phyloP scores from a whole-genome alignment of 2,329 filamentous ascomycete species.

The Zopfia rhizophila region DNA sequence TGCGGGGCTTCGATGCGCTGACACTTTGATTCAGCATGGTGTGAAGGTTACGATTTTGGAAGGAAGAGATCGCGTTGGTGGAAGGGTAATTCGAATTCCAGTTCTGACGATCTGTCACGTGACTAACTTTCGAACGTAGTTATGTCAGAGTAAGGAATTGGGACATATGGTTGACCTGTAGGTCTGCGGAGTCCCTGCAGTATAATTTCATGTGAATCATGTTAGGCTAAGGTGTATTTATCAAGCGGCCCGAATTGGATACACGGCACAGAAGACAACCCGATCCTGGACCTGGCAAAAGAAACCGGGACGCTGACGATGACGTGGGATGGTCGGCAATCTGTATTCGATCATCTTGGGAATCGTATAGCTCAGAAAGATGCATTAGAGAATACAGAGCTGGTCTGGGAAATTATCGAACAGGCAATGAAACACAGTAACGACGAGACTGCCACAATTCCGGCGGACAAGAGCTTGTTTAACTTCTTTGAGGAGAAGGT shows the following conservation, averaged over 20 bases:
- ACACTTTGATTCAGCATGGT: conserved; percentile 71
- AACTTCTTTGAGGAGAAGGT: conserved; percentile 67
- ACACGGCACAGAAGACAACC: conserved; percentile 76
- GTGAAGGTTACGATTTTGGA: conserved; percentile 76
- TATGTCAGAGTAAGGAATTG: conserved; percentile 60
- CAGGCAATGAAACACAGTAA: conserved; percentile 75
- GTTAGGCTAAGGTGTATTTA: conserved; percentile 10
- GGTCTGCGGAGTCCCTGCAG: conserved; percentile 34
- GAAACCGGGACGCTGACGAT: conserved; percentile 66
- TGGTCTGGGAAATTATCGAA: conserved; percentile 75
- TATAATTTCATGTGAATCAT: background rate
- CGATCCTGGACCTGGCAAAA: conserved; percentile 73
- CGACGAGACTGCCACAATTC: conserved; percentile 63
- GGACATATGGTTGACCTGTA: conserved; percentile 68
- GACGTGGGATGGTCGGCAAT: conserved; percentile 64
- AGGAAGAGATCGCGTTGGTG: conserved; percentile 73
- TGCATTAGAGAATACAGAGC: conserved; percentile 53
- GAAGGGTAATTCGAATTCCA: conserved; percentile 61
- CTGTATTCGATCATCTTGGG: conserved; percentile 68
- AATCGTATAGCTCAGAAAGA: conserved; percentile 58
- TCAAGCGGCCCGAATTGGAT: conserved; percentile 81
- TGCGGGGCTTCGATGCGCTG: conserved; percentile 76
- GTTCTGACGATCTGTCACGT: conserved; percentile 29
- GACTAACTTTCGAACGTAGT: conserved; percentile 43
- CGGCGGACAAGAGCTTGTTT: conserved; percentile 62